phyloP scores from a whole-genome alignment of 306 rosid genomes.

The Comarum palustre region DNA sequence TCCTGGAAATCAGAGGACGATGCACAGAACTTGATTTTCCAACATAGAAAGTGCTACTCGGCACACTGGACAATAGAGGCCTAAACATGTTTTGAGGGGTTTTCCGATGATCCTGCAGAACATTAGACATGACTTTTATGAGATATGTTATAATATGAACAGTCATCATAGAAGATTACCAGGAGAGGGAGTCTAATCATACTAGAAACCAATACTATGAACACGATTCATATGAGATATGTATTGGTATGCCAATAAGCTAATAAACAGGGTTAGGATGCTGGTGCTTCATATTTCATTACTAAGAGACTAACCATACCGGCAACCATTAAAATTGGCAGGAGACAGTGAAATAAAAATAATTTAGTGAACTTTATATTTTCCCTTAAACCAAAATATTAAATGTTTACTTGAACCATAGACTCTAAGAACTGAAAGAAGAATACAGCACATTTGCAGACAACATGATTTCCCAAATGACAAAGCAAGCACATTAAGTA shows the following conservation, averaged over 20 bases:
- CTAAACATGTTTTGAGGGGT: conserved; percentile 83
- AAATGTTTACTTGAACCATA: conserved; percentile 1
- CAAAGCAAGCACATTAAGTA: background rate
- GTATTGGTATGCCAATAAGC: background rate
- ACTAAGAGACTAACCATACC: background rate
- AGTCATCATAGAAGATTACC: background rate
- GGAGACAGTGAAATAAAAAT: background rate
- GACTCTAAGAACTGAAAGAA: background rate
- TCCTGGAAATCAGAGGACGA: conserved; percentile 67
- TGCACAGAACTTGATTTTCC: conserved; percentile 64
- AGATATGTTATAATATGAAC: conserved; percentile 11
- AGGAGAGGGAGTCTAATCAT: background rate
- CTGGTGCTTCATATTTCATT: background rate
- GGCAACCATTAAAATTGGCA: background rate
- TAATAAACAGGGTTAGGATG: background rate
- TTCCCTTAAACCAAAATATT: background rate
- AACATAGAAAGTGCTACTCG: conserved; percentile 64
- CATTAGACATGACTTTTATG: conserved; percentile 20
- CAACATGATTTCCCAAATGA: background rate
- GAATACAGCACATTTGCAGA: background rate
- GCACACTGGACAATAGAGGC: conserved; percentile 89
- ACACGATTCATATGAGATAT: conserved; percentile 22
- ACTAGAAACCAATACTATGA: background rate
- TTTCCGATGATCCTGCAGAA: conserved; percentile 65
- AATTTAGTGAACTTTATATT: background rate